Conservation (phyloP, 768 basidiomycete species). For the Phylloporus scabripes region DNA sequence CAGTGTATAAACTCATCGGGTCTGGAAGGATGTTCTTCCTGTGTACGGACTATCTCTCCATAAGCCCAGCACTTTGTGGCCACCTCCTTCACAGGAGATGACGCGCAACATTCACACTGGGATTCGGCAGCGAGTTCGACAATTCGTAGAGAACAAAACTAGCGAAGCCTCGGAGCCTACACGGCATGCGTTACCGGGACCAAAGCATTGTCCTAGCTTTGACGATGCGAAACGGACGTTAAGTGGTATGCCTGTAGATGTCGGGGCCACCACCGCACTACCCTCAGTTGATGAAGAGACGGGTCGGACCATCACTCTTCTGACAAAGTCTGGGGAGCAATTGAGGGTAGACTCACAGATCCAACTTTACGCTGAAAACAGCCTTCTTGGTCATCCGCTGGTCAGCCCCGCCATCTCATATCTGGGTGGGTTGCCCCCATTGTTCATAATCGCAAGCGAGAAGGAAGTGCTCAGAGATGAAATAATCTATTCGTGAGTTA, state of each 20-base stretch:
- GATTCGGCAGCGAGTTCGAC: slow-evolving; percentile 56
- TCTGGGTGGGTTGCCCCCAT: slow-evolving; percentile 86
- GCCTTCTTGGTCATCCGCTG: slow-evolving; percentile 68
- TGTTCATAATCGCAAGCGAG: slow-evolving; percentile 80
- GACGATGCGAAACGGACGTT: slow-evolving; percentile 14
- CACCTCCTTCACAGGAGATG: slow-evolving; percentile 62
- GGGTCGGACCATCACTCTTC: slow-evolving; percentile 42
- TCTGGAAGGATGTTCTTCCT: slow-evolving; percentile 69
- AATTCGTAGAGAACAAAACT: slow-evolving; percentile 37
- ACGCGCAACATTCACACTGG: slow-evolving; percentile 51
- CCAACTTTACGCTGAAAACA: slow-evolving; percentile 84
- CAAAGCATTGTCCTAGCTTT: slow-evolving; percentile 8
- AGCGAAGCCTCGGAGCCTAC: slow-evolving; percentile 2
- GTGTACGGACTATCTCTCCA: slow-evolving; percentile 70
- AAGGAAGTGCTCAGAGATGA: slow-evolving; percentile 92
- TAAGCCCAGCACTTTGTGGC: slow-evolving; percentile 78
- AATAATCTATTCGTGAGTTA: slow-evolving; percentile 72
- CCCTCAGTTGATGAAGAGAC: slow-evolving; percentile 34
- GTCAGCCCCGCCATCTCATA: slow-evolving; percentile 78
- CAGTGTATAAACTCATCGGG: background rate
- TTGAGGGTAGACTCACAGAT: slow-evolving; percentile 63
- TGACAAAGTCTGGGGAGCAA: slow-evolving; percentile 44
- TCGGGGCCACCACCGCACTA: slow-evolving; percentile 44
- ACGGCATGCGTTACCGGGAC: slow-evolving; percentile 4
- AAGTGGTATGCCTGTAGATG: slow-evolving; percentile 36